These are phyloP conservation scores for Neoscytalidium dimidiatum DNA, from an alignment of 2,329 filamentous ascomycete genomes.

Conservation along the genomic window DNA sequence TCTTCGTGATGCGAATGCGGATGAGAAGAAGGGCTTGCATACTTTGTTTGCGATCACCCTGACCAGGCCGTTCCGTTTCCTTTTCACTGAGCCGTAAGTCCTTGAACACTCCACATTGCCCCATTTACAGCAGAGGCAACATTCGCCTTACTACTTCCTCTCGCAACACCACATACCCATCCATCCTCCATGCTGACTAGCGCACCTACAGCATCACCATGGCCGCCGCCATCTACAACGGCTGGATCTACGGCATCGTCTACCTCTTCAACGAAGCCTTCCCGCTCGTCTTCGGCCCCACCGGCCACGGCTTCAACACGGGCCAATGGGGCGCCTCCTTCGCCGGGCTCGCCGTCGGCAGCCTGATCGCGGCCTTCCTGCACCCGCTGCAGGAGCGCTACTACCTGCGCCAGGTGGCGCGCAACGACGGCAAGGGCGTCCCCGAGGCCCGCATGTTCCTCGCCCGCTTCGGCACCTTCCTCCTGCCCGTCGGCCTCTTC, in stretches of 20 bases:
- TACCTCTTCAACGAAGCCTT: constrained; percentile 26
- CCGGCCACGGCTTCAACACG: constrained; percentile 24
- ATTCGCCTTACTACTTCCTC: too few relatives aligned
- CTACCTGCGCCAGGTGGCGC: constrained; percentile 23
- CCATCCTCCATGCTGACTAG: neutral
- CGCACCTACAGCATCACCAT: constrained; percentile 19
- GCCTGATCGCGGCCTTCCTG: constrained; percentile 22
- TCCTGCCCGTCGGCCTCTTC: constrained; percentile 29
- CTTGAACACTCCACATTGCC: neutral
- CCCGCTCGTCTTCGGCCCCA: constrained; percentile 23
- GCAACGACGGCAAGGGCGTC: constrained; percentile 26
- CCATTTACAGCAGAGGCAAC: too few relatives aligned
- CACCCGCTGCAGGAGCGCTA: constrained; percentile 26
- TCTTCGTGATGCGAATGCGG: constrained; percentile 11
- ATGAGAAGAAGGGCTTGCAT: constrained; percentile 18
- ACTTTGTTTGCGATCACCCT: constrained; percentile 24
- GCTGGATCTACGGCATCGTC: constrained; percentile 25
- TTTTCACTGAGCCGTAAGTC: constrained; percentile 24
- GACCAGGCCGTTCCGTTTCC: constrained; percentile 23
- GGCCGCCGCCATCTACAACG: constrained; percentile 23
- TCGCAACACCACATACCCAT: too few relatives aligned
- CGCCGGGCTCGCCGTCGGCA: constrained; percentile 27
- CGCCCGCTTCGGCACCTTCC: constrained; percentile 19
- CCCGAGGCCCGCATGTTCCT: constrained; percentile 32
- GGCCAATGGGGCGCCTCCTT: constrained; percentile 26